These are phyloP conservation scores for Cercospora beticola DNA, from an alignment of 2,329 filamentous ascomycete genomes.

Conservation along the genomic window DNA sequence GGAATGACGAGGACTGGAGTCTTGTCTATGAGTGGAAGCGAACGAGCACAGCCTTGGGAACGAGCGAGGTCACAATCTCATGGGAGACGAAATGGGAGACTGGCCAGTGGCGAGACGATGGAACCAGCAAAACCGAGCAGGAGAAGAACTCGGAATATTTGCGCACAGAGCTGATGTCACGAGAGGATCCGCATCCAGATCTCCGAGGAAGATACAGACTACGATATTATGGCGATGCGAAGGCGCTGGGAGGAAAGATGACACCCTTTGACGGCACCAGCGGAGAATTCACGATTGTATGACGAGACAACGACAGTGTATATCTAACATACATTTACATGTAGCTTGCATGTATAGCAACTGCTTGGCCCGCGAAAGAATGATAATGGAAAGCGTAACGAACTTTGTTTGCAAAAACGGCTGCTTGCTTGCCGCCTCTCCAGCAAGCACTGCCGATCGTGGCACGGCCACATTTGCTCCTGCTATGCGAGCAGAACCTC, in stretches of 20 bases:
- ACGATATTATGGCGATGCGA: slow-evolving; percentile 81
- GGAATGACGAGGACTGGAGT: slow-evolving; percentile 79
- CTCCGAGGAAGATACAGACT: slow-evolving; percentile 69
- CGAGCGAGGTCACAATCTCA: slow-evolving; percentile 73
- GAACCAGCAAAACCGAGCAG: background rate
- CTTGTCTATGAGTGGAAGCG: slow-evolving; percentile 78
- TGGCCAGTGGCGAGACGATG: slow-evolving; percentile 33
- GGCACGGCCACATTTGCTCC: background rate
- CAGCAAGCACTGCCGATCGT: background rate
- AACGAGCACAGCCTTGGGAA: slow-evolving; percentile 66
- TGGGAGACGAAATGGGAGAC: slow-evolving; percentile 70
- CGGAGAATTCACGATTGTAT: slow-evolving; percentile 50
- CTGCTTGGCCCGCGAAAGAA: background rate
- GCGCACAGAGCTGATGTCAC: slow-evolving; percentile 37
- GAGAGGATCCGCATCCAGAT: slow-evolving; percentile 33
- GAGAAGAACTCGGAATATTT: slow-evolving; percentile 24
- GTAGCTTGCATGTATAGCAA: background rate
- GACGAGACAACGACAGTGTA: slow-evolving; percentile 3
- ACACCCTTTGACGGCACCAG: slow-evolving; percentile 69
- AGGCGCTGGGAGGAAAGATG: slow-evolving; percentile 62
- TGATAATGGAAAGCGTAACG: background rate
- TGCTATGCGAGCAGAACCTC: background rate
- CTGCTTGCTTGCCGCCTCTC: background rate
- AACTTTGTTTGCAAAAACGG: background rate
- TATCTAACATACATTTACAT: background rate